phyloP scores from a whole-genome alignment of 805 yeast species.

The Wickerhamiella sergipiensis region DNA sequence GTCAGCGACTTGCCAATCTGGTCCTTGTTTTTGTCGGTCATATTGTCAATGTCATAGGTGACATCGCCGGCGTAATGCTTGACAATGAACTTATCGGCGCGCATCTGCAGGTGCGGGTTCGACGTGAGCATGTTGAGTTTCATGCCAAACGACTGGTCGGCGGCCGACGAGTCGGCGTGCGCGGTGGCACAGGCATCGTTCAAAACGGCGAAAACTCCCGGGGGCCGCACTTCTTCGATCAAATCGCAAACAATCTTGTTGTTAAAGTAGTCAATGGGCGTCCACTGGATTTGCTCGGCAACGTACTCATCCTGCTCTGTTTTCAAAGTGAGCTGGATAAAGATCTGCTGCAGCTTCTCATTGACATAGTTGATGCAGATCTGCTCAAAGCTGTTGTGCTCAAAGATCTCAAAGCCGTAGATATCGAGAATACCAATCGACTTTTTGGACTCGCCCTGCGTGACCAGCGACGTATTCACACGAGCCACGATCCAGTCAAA shows the following conservation, averaged over 20 bases:
- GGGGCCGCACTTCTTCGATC: conserved; percentile 87
- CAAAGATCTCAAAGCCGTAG: conserved; percentile 92
- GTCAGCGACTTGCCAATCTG: conserved; percentile 78
- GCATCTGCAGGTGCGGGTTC: conserved; percentile 78
- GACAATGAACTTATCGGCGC: conserved; percentile 75
- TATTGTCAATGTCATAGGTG: conserved; percentile 70
- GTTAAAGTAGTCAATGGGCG: conserved; percentile 92
- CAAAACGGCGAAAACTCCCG: conserved; percentile 90
- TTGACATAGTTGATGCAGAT: conserved; percentile 91
- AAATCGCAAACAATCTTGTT: conserved; percentile 93
- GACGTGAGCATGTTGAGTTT: conserved; percentile 70
- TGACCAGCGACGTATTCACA: conserved; percentile 64
- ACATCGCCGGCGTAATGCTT: conserved; percentile 99
- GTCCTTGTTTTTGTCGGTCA: conserved; percentile 97
- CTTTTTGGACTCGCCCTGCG: conserved; percentile 37
- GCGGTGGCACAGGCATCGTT: conserved; percentile 98
- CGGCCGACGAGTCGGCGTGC: conserved; percentile 92
- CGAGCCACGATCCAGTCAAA: conserved; percentile 95
- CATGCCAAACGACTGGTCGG: conserved; percentile 92
- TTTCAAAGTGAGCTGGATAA: conserved; percentile 86
- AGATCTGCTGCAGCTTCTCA: conserved; percentile 91
- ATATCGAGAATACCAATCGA: conserved; percentile 83
- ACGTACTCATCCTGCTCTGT: conserved; percentile 97
- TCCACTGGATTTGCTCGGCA: conserved; percentile 91
- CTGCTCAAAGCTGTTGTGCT: conserved; percentile 89